phyloP scores from a whole-genome alignment of 2,329 filamentous ascomycete genomes.

The Penicillium sp. region DNA sequence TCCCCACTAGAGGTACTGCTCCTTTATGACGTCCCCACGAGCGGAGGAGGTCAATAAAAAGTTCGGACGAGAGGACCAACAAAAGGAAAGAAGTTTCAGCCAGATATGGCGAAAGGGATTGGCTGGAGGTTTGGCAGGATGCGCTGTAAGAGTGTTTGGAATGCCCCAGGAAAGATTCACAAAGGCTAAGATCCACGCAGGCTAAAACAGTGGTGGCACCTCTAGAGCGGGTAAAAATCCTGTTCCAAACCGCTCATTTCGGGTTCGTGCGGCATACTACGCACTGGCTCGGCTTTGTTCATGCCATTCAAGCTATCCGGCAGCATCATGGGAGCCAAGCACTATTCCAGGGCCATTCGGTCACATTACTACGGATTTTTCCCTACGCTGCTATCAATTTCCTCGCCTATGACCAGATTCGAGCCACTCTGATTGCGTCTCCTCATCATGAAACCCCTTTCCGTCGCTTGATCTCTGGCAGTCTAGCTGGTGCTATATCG shows the following conservation, averaged over 20 bases:
- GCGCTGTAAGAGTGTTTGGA: background rate
- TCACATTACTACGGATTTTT: conserved; percentile 90
- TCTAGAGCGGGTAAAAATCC: conserved; percentile 95
- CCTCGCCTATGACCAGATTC: conserved; percentile 94
- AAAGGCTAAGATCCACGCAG: conserved; percentile 46
- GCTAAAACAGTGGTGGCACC: conserved; percentile 95
- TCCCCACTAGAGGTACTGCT: background rate
- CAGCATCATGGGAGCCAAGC: conserved; percentile 69
- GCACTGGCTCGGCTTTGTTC: conserved; percentile 77
- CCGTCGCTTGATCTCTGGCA: conserved; percentile 57
- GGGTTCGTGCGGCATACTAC: conserved; percentile 91
- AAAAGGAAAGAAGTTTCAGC: background rate
- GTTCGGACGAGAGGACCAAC: background rate
- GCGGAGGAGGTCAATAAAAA: background rate
- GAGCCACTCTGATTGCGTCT: conserved; percentile 70
- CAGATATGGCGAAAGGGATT: background rate
- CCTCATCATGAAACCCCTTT: conserved; percentile 75
- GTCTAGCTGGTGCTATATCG: conserved; percentile 70
- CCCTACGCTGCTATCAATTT: conserved; percentile 98
- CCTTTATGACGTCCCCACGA: background rate
- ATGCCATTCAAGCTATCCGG: conserved; percentile 82
- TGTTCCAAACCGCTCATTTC: conserved; percentile 94
- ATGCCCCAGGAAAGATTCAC: background rate
- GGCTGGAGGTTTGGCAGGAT: background rate
- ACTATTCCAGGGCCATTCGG: conserved; percentile 90